phyloP scores from a whole-genome alignment of 2,329 filamentous ascomycete genomes.

The Coniochaeta prunicola region DNA sequence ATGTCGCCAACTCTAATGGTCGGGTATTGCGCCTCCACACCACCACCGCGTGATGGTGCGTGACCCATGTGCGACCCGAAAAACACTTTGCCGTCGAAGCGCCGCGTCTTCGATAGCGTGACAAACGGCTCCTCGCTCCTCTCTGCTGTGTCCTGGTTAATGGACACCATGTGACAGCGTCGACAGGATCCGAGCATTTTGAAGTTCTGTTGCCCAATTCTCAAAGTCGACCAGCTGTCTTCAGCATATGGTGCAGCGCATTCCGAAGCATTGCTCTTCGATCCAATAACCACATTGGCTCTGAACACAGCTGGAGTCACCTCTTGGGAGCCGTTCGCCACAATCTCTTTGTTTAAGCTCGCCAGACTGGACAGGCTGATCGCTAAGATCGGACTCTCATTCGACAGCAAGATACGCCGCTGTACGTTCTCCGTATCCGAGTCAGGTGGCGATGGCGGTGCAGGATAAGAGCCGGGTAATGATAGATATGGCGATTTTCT shows the following conservation, averaged over 20 bases:
- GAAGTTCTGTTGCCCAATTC: conserved; percentile 58
- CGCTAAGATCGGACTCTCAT: conserved; percentile 87
- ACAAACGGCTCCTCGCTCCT: conserved; percentile 80
- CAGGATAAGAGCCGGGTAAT: conserved; percentile 49
- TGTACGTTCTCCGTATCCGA: conserved; percentile 44
- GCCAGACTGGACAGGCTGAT: conserved; percentile 76
- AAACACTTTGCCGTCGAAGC: conserved; percentile 75
- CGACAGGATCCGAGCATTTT: conserved; percentile 76
- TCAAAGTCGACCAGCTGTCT: conserved; percentile 66
- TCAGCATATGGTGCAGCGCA: conserved; percentile 57
- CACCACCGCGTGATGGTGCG: conserved; percentile 12
- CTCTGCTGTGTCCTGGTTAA: conserved; percentile 75
- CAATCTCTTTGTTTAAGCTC: conserved; percentile 67
- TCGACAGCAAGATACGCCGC: conserved; percentile 69
- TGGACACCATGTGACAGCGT: conserved; percentile 92
- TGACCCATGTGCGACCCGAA: conserved; percentile 79
- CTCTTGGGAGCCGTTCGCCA: conserved; percentile 49
- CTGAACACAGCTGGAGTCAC: conserved; percentile 73
- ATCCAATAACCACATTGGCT: conserved; percentile 75
- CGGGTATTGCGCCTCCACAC: conserved; percentile 24
- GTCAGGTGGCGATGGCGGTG: conserved; percentile 46
- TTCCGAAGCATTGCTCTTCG: conserved; percentile 29
- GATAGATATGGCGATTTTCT: conserved; percentile 12
- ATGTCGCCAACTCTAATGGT: conserved; percentile 44
- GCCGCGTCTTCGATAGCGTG: conserved; percentile 79